Percentiles rank a stretch among this genome's conserved stretches.
These are phyloP conservation scores for Mallotus japonicus DNA, from an alignment of 441 rosid genomes.

Conservation along the genomic window DNA sequence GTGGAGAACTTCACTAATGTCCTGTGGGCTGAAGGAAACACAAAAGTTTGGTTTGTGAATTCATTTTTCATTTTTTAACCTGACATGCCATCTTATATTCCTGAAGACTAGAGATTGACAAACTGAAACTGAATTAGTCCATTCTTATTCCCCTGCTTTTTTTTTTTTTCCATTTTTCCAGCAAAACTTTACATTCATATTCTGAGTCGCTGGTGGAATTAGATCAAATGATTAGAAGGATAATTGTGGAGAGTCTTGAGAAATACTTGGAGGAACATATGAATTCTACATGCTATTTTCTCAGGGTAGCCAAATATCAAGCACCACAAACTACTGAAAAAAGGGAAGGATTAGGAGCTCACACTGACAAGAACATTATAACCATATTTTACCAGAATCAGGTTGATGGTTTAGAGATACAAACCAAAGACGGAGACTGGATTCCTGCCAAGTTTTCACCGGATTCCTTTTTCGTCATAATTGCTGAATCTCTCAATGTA, in stretches of 20 bases:
- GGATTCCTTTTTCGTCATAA: slow-evolving; percentile 7
- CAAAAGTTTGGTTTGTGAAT: slow-evolving; percentile 33
- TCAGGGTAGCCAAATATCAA: slow-evolving; percentile 9
- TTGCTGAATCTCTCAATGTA: slow-evolving; percentile 26
- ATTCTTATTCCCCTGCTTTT: too few relatives aligned
- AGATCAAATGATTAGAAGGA: too few relatives aligned
- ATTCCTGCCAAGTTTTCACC: slow-evolving; percentile 19
- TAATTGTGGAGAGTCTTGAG: slow-evolving; percentile 23
- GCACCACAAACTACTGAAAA: slow-evolving; percentile 21
- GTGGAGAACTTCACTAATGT: slow-evolving; percentile 43
- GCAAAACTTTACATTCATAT: too few relatives aligned
- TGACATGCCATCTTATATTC: too few relatives aligned
- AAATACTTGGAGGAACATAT: slow-evolving; percentile 41
- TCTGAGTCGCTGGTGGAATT: too few relatives aligned
- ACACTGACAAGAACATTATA: slow-evolving; percentile 54
- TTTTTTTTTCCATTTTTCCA: too few relatives aligned
- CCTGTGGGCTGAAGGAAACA: slow-evolving; percentile 72
- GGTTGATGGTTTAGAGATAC: slow-evolving; percentile 52
- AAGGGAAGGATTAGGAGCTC: slow-evolving; percentile 34
- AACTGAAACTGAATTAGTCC: too few relatives aligned
- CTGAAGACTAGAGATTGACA: too few relatives aligned
- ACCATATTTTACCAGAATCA: slow-evolving; percentile 59
- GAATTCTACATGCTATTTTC: neutral
- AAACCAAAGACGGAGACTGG: slow-evolving; percentile 53
- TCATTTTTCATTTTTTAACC: too few relatives aligned